Evolutionary conservation across 176 grass and related monocot genomes (phyloP), one percentile per base, ranked within the genome.

Genomic region (Guadua angustifolia): DNA sequence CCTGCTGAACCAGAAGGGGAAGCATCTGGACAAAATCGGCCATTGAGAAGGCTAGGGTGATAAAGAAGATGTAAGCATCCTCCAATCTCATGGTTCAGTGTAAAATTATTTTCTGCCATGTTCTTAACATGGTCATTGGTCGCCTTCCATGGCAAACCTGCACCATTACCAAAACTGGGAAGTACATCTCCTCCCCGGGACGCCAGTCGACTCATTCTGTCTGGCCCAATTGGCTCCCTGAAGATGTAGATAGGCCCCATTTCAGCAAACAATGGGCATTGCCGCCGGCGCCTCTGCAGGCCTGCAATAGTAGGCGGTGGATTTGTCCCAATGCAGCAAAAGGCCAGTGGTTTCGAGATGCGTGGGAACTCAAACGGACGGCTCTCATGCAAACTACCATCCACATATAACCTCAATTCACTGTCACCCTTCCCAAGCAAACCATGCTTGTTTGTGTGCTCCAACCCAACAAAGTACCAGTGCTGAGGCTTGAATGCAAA

Each of bases 171-270:
- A 85, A 98, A 98, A 87, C 82, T 94, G 51, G 96, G 91, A 62
- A 95, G 77, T 58, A 77, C 69, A 85, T 98, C 96, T 58, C 96
- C 96, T 84, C 93, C 93, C 62, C 87, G 82, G 11, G 60, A 86
- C 59, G 96, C 89, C 81, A 98, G 64, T 10, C 87, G 89, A 56
- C 66, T 74, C 93, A 98, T 95, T 85, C 88, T 95, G 5, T 95
- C 91, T 62, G 84, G 86, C 58, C 96, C 96, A 66, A 98, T 90
- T 77, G 96, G 93, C 62, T 98, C 96, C 80, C 94, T 95, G 75
- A 98, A 98, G 58, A 98, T 98, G 85, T 98, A 98, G 62, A 98
- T 74, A 82, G 96, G 93, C 1, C 96, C 96, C 96, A 98, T 93
- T 88, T 98, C 96, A 64, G 96, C 96, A 92, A 95, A 95, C 46